Evolutionary conservation across 257 asterid genomes (phyloP).

Genomic region (Solanum megistacrolobum): DNA sequence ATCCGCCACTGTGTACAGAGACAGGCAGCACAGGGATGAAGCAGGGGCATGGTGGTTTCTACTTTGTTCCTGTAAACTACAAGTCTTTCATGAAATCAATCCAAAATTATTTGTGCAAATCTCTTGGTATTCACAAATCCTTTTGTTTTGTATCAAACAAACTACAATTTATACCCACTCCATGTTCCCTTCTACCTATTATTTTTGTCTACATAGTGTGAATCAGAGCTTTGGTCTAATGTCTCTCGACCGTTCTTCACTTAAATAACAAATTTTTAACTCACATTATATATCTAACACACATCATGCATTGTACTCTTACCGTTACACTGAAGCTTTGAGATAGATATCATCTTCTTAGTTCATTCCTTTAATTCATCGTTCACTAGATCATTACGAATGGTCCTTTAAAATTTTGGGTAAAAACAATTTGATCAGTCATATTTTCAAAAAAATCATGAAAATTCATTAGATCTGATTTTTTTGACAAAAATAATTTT

Average conservation of each 20-base stretch:
- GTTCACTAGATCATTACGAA: not conserved
- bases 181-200: not conserved
- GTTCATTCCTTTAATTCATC: not conserved
- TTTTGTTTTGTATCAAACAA: not conserved
- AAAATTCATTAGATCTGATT: not conserved
- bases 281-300: not conserved
- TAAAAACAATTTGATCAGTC: not conserved
- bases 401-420: not conserved
- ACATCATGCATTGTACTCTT: not conserved
- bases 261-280: not conserved
- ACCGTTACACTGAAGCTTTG: not conserved
- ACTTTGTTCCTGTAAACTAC: slow-evolving; percentile 4
- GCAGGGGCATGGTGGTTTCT: not conserved
- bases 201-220: not conserved
- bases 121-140: not conserved
- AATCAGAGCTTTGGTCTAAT: not conserved
- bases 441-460: not conserved
- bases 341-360: not conserved
- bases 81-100: not conserved
- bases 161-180: not conserved
- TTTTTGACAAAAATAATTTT: not conserved
- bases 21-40: not conserved
- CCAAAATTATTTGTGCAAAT: not conserved
- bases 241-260: not conserved
- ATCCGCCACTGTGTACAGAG: no score